A percentile compares a stretch with the other conserved stretches of the same genome.
phyloP scores from a whole-genome alignment of 129 eudicot species.

The Helichrysum umbraculigerum region DNA sequence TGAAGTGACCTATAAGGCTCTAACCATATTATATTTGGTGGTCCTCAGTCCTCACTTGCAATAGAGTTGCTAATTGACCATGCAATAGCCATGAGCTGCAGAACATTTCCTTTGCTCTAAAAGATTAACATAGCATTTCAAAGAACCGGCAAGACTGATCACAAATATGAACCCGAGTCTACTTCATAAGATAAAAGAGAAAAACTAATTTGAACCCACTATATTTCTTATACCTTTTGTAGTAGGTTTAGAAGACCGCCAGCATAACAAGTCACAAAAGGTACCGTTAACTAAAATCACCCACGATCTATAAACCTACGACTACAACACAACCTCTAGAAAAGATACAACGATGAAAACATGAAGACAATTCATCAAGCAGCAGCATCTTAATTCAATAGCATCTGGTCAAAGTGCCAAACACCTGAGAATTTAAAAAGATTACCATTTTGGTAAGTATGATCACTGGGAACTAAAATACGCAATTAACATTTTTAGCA shows the following conservation, averaged over 20 bases:
- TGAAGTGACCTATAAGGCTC: background rate
- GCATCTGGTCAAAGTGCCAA: slow-evolving; percentile 91
- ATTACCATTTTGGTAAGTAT: background rate
- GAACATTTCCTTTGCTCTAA: background rate
- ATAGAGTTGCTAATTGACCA: background rate
- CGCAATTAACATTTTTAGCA: background rate
- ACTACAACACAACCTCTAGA: slow-evolving; percentile 11
- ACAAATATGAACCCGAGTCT: background rate
- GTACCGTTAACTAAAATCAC: background rate
- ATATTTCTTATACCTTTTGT: slow-evolving; percentile 8
- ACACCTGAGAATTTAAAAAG: slow-evolving; percentile 53
- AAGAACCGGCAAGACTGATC: background rate
- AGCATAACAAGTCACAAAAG: background rate
- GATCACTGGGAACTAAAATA: background rate
- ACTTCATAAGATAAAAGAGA: slow-evolving; percentile 3
- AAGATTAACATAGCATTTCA: background rate
- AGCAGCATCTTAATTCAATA: slow-evolving; percentile 53
- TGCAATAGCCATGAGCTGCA: background rate
- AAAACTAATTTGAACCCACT: slow-evolving; percentile 1
- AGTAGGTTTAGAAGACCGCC: background rate
- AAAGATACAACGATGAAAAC: background rate
- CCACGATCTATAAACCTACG: slow-evolving; percentile 13
- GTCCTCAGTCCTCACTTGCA: background rate
- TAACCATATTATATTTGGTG: background rate
- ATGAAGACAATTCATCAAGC: slow-evolving; percentile 37